Conservation (phyloP, 73 alveolate species). For the Paramecium caudatum region DNA sequence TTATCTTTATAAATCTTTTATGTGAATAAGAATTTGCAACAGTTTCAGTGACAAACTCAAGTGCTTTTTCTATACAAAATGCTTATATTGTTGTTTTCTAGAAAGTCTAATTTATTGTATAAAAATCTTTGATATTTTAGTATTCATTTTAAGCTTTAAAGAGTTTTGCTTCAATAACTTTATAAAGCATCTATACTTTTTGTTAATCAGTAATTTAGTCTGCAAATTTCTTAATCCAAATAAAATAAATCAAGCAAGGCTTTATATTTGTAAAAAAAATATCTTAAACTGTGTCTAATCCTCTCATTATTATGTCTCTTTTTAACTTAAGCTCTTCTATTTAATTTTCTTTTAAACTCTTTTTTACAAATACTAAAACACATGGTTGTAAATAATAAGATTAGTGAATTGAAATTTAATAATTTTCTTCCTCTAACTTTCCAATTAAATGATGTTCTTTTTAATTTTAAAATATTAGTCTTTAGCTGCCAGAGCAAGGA, state of each 20-base stretch:
- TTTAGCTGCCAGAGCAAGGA: neutral
- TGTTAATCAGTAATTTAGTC: neutral
- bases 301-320: constrained; percentile 20
- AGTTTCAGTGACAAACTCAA: neutral
- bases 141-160: constrained; percentile 31
- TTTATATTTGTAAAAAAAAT: neutral
- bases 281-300: neutral
- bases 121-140: neutral
- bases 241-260: neutral
- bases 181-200: neutral
- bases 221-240: constrained; percentile 1
- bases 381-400: neutral
- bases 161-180: constrained; percentile 24
- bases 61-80: neutral
- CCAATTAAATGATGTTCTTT: neutral
- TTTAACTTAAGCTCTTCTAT: constrained; percentile 8
- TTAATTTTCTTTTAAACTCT: neutral
- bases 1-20: neutral
- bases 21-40: neutral
- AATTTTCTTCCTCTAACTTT: neutral
- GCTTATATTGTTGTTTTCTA: neutral
- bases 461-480: neutral
- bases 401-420: neutral
- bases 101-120: neutral
- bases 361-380: neutral